A percentile compares a stretch with the other conserved stretches of the same genome.
phyloP scores from a whole-genome alignment of 768 basidiomycete genomes.

The Tephrocybe rancida region DNA sequence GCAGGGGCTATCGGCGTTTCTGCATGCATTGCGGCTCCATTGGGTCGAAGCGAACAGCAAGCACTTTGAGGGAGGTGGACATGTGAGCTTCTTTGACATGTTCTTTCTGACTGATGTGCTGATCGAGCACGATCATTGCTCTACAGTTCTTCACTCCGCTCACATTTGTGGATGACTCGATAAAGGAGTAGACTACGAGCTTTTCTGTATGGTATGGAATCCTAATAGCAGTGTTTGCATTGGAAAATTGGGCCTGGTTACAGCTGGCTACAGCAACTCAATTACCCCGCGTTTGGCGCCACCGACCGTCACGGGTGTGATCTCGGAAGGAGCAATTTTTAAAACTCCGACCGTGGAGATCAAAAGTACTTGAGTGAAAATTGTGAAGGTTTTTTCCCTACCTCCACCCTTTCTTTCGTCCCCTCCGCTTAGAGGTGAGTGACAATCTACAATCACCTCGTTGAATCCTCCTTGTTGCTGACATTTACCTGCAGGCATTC shows the following conservation, averaged over 20 bases:
- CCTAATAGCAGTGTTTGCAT: not conserved
- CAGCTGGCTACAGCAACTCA: too few relatives aligned
- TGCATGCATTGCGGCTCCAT: slow-evolving; percentile 94
- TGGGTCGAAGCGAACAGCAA: slow-evolving; percentile 99
- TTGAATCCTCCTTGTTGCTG: slow-evolving; percentile 10
- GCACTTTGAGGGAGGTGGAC: slow-evolving; percentile 88
- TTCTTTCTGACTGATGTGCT: slow-evolving; percentile 19
- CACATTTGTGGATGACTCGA: slow-evolving; percentile 44
- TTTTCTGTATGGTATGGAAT: not conserved
- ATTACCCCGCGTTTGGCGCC: slow-evolving; percentile 18
- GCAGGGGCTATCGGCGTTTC: slow-evolving; percentile 91
- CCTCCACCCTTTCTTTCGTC: slow-evolving; percentile 36
- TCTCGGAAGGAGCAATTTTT: slow-evolving; percentile 35
- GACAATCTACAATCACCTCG: slow-evolving; percentile 5
- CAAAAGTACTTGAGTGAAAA: slow-evolving; percentile 32
- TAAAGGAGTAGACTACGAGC: slow-evolving; percentile 41
- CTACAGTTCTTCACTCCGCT: slow-evolving; percentile 50
- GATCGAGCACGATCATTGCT: slow-evolving; percentile 13
- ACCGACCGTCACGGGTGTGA: slow-evolving; percentile 23
- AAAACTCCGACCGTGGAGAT: slow-evolving; percentile 37
- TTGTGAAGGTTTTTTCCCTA: slow-evolving; percentile 30
- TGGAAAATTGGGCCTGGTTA: too few relatives aligned
- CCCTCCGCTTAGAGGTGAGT: slow-evolving; percentile 43
- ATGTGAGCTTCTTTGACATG: slow-evolving; percentile 48
- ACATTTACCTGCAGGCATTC: slow-evolving; percentile 29